Base-by-base conservation (phyloP, 257 asterid genomes). In the Capsicum pubescens region DNA sequence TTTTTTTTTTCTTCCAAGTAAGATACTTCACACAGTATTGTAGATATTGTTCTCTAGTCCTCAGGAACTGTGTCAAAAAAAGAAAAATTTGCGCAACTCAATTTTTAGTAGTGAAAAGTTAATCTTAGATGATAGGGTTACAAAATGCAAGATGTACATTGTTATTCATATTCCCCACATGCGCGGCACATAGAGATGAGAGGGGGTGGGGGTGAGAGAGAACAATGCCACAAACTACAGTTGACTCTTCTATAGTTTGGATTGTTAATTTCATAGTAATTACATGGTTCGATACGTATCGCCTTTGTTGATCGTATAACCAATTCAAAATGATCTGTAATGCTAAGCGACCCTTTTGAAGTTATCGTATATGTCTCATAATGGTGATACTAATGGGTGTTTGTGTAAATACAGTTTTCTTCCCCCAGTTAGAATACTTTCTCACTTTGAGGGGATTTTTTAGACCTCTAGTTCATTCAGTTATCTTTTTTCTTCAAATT, bases 321-420 rank as follows among this genome's bases (percentile, higher is more conserved):
- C 80, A n/a, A 72, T 7, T 72, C 80, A 46, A 72, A 72, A 48
- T 72, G 60, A 72, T 72, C 19, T 48, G 44, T 72, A 50, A 19
- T 50, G 81, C 61, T 19, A 74, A 74, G 61, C 59, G 52, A 3
- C 48, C 64, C 21, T 54, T 76, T 76, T 48, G 54, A 52, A 74
- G 58, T 76, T 21, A 76, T 52, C 13, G 15, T 26, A 21, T 76
- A 76, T 76, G 81, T 8, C 16, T 52, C 64, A 26, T 76, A 76
- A 76, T 52, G 48, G 21, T 52, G 13, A 74, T 7, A 13, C 48
- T 52, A 26, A 8, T 76, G 61, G n/a, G n/a, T 50, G 61, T 26
- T 19, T 48, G 80, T 48, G 42, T 50, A 74, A 12, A 74, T 50
- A 50, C 19, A 50, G 11, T 74, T 74, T 50, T 74, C 50, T 46